Evolutionary conservation across 176 grass and related monocot species (phyloP), one percentile per base, ranked within the genome.

Genomic region (Eragrostis nindensis): DNA sequence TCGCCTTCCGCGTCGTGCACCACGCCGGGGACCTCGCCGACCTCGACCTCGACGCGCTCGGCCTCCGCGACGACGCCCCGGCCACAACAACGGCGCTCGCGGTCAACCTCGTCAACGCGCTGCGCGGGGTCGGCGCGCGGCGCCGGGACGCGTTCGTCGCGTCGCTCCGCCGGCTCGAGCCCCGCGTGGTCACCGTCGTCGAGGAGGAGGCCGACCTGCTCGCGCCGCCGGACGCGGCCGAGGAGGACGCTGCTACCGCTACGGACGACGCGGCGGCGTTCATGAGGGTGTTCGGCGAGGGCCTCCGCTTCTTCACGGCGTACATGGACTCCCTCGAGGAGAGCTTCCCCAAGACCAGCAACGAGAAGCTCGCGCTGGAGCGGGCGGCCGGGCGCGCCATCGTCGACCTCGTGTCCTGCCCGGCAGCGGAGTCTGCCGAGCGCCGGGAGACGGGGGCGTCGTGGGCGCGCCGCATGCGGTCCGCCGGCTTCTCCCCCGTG

Each of bases 291-390:
- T 99, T 99, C 84, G 45, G 52, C 43, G 97, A 99, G 80, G 91
- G 90, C 40, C 27, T 99, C 32, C 78, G 90, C 11, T 99, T 96
- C 86, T 99, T 99, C 89, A 88, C 97, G 14, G 91, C 93, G 0
- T 99, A 96, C 85, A 91, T 99, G 79, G 97, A 99, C 36, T 99
- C 97, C 13, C 82, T 99, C 2, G 97, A 99, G 56, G 93, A 96
- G 85, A 90, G 93, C 79, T 99, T 99, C 52, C 90, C 91, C 0
- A 88, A 90, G 86, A 92, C 91, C 0, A 99, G 93, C 85, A 96
- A 99, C 78, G 97, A 99, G 87, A 82, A 86, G 78, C 70, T 96
- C 68, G 83, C 97, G 13, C 59, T 99, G 39, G 97, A 99, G 89
- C 80, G 97, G 39, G 68, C 77, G 14, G 97, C 93, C 7, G 97